Evolutionary conservation across 2,329 filamentous ascomycete species (phyloP).

Genomic region (Scolecobasidium constrictum): DNA sequence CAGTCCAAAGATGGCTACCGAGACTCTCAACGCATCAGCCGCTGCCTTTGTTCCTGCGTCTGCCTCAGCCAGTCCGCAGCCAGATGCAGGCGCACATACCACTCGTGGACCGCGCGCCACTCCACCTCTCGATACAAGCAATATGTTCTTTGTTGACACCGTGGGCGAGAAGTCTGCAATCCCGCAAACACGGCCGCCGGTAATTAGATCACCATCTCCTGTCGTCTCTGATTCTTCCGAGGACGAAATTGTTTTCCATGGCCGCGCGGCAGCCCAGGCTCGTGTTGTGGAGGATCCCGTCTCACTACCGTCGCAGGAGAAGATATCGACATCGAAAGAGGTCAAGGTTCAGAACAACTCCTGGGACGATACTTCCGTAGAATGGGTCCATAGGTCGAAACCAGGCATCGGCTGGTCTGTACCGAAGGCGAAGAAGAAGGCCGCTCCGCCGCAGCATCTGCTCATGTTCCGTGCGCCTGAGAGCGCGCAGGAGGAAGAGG

Average conservation of each 20-base stretch:
- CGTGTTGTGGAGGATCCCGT: not conserved
- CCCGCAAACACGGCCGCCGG: slow-evolving; percentile 9
- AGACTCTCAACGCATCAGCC: not conserved
- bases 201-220: slow-evolving; percentile 23
- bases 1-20: not conserved
- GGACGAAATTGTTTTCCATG: slow-evolving; percentile 60
- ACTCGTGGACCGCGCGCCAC: not conserved
- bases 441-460: not conserved
- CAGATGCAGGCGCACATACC: not conserved
- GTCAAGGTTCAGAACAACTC: slow-evolving; percentile 3
- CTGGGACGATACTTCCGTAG: slow-evolving; percentile 20
- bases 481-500: slow-evolving; percentile 16
- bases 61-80: not conserved
- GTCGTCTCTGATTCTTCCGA: slow-evolving; percentile 52
- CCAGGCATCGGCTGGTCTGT: slow-evolving; percentile 22
- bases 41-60: not conserved
- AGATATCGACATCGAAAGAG: not conserved
- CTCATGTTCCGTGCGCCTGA: slow-evolving; percentile 4
- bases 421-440: not conserved
- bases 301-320: too few relatives aligned
- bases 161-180: slow-evolving; percentile 4
- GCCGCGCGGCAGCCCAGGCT: slow-evolving; percentile 28
- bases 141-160: slow-evolving; percentile 12
- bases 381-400: slow-evolving; percentile 24
- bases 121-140: not conserved